A percentile compares a stretch with the other conserved stretches of the same genome.
Evolutionary conservation across 331 rosid species (phyloP).

Genomic region (Erythrophleum ivorense): DNA sequence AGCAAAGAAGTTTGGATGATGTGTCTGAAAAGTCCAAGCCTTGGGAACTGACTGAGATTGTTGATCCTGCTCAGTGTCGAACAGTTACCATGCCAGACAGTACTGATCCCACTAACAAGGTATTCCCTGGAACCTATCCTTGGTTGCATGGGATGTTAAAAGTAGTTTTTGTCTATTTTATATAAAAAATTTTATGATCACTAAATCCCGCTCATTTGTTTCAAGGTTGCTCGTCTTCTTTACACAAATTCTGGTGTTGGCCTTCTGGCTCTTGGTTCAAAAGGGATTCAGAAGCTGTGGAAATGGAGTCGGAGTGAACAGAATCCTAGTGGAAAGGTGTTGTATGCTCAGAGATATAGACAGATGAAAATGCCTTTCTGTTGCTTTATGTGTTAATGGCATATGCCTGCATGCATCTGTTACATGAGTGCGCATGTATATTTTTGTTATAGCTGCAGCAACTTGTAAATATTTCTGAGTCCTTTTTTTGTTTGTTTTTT

Average conservation of each 20-base stretch:
- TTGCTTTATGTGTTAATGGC: slow-evolving; percentile 32
- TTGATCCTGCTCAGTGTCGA: slow-evolving; percentile 57
- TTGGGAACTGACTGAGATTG: slow-evolving; percentile 55
- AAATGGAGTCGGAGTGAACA: slow-evolving; percentile 77
- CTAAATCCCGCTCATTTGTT: slow-evolving; percentile 7
- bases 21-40: slow-evolving; percentile 50
- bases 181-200: slow-evolving; percentile 16
- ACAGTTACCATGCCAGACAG: slow-evolving; percentile 52
- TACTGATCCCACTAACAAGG: slow-evolving; percentile 53
- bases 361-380: slow-evolving; percentile 19
- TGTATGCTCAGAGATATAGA: slow-evolving; percentile 27
- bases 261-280: slow-evolving; percentile 79
- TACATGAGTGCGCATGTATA: slow-evolving; percentile 19
- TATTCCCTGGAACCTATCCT: slow-evolving; percentile 29
- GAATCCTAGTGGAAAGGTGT: slow-evolving; percentile 76
- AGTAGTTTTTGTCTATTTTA: not conserved
- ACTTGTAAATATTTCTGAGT: slow-evolving; percentile 17
- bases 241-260: slow-evolving; percentile 81
- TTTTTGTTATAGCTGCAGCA: not conserved
- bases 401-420: slow-evolving; percentile 26
- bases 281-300: slow-evolving; percentile 84
- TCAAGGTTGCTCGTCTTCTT: slow-evolving; percentile 51
- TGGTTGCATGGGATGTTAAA: slow-evolving; percentile 3
- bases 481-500: slow-evolving; percentile 13
- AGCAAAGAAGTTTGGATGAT: slow-evolving; percentile 53